Percentiles rank a stretch among this genome's conserved stretches.
These are phyloP conservation scores for Cryptococcus sp. DNA, from an alignment of 1,284 basidiomycete species.

Conservation along the genomic window DNA sequence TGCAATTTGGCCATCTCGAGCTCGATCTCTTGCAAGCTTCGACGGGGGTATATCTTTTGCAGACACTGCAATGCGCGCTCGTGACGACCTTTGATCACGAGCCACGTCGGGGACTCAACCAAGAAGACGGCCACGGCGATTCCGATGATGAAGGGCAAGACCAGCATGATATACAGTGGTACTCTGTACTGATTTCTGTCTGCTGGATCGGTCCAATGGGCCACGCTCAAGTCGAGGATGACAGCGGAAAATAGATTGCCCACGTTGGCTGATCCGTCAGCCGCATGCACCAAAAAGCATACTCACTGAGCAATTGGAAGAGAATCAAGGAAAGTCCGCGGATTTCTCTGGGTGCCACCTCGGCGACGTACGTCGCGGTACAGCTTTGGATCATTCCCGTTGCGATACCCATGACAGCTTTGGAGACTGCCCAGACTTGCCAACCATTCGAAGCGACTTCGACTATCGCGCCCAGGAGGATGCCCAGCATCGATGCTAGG, in stretches of 20 bases:
- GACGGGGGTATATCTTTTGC: not conserved
- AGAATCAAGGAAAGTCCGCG: not conserved
- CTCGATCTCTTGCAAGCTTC: not conserved
- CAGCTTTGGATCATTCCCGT: not conserved
- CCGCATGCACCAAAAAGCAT: no score
- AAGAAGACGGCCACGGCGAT: not conserved
- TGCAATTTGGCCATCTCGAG: not conserved
- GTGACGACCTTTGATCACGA: not conserved
- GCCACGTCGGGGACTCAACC: not conserved
- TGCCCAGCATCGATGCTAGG: not conserved
- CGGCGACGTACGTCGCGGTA: not conserved
- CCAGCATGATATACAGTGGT: not conserved
- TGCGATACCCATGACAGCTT: not conserved
- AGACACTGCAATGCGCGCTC: not conserved
- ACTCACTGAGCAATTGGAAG: slow-evolving; percentile 1
- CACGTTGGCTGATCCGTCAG: not conserved
- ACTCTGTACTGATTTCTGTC: not conserved
- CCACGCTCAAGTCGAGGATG: slow-evolving; percentile 1
- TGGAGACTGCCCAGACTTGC: slow-evolving; percentile 2
- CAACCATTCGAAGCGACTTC: not conserved
- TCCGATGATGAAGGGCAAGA: not conserved
- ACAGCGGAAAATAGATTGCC: not conserved
- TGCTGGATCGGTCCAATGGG: not conserved
- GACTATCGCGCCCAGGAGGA: not conserved
- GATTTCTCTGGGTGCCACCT: not conserved